Base-by-base conservation (phyloP, 805 yeast species). In the Kluyveromyces nonfermentans region DNA sequence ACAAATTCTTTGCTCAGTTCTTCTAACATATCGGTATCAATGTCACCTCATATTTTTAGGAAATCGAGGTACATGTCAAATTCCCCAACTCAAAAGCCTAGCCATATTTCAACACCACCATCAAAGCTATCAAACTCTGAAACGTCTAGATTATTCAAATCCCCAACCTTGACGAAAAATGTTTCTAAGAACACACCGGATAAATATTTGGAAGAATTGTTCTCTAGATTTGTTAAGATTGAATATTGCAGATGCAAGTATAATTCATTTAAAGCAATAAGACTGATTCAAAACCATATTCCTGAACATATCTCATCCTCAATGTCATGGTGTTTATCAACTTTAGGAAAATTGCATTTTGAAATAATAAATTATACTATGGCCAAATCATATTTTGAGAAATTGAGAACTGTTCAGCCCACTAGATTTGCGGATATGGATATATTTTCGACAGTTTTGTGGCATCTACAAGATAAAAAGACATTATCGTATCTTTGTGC, bases 341-440 rank as follows among this genome's bases (percentile, higher is more conserved):
- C 82, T 51, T 60, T 84, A 19, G 98, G 95, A 1, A 70, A 88
- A 50, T 66, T 86, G 35, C 87, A 87, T 62, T 89, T 83, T 63
- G 97, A 90, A 60, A 77, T 84, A 50, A 90, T 85, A 16, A 84
- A 87, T 60, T 90, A 90, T 63, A 80, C 78, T 46, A 83, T 82
- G 61, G 74, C 94, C 7, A 84, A 80, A 48, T 60, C 67, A 35
- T 78, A 73, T 51, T 90, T 85, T 56, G 64, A 65, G 15, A 72
- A 71, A 50, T 69, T 93, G 44, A 71, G 95, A 42, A 68, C 67
- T 43, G 46, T 81, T 20, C 96, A 88, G 63, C 75, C 90, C 35
- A 84, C 89, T 9, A 71, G 97, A 45, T 59, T 82, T 14, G 80
- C 78, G 48, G 97, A 88, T 58, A 86, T 90, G 93, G 97, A 93